Percentiles rank a stretch among this genome's conserved stretches.
Evolutionary conservation across 2,329 filamentous ascomycete genomes (phyloP).

Genomic region (Pestalotiopsis sp.): DNA sequence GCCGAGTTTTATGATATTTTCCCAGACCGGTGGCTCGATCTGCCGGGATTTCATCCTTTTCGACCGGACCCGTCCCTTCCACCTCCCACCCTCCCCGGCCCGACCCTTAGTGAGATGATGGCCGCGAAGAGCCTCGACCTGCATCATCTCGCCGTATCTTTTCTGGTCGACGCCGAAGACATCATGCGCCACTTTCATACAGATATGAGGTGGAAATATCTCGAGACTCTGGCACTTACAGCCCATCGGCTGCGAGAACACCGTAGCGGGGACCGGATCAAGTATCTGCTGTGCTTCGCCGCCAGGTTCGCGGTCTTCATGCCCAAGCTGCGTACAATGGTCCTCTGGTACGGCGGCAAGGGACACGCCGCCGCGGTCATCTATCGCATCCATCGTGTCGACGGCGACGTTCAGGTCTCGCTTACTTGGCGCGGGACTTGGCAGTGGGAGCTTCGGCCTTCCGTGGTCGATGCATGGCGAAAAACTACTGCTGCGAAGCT

Average conservation of each 20-base stretch:
- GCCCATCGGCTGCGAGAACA: not conserved
- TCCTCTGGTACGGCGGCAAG: not conserved
- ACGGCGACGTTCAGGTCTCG: not conserved
- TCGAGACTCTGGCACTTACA: not conserved
- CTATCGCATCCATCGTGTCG: not conserved
- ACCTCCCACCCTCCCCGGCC: not conserved
- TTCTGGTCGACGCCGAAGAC: not conserved
- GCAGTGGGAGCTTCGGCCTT: not conserved
- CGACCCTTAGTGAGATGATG: not conserved
- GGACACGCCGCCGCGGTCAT: not conserved
- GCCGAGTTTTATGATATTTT: not conserved
- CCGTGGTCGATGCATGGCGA: not conserved
- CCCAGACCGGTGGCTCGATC: not conserved
- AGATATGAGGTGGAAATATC: not conserved
- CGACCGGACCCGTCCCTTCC: too few species aligned
- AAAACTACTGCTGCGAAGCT: not conserved
- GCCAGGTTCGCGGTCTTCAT: not conserved
- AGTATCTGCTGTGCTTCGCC: not conserved
- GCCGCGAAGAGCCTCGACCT: not conserved
- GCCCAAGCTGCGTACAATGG: not conserved
- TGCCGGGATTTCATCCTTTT: too few species aligned
- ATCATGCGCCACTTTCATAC: not conserved
- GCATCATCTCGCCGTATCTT: not conserved
- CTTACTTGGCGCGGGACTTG: not conserved
- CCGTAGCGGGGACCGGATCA: not conserved